These are phyloP conservation scores for Pythium utonaiense DNA, from an alignment of 352 stramenopile genomes.

Conservation along the genomic window DNA sequence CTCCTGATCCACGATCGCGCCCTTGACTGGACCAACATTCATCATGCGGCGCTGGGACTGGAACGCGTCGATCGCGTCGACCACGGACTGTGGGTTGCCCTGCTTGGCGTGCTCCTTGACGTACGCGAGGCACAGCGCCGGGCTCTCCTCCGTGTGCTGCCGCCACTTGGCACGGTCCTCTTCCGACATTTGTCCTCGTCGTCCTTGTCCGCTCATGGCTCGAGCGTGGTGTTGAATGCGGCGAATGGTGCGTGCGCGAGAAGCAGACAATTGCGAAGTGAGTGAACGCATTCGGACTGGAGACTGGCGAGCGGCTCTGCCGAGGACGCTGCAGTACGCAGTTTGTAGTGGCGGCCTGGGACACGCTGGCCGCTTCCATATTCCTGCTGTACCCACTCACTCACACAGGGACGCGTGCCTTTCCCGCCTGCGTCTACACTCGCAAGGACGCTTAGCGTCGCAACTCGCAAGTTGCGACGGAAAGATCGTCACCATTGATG, in stretches of 20 bases:
- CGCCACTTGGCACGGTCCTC: slow-evolving; percentile 11
- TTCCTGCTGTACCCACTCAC: no score
- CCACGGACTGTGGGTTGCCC: slow-evolving; percentile 32
- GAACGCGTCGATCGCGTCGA: slow-evolving; percentile 36
- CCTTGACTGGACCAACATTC: slow-evolving; percentile 32
- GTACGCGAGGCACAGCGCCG: slow-evolving; percentile 24
- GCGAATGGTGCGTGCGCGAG: neutral
- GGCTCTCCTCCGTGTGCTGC: slow-evolving; percentile 15
- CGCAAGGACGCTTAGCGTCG: no score
- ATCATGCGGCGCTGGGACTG: slow-evolving; percentile 30
- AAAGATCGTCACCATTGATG: no score
- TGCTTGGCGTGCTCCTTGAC: slow-evolving; percentile 29
- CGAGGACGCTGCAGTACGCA: no score
- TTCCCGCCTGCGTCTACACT: no score
- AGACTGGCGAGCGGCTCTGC: neutral
- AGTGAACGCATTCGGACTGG: no score
- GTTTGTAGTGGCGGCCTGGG: no score
- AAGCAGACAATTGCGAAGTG: neutral
- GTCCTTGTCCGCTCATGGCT: slow-evolving; percentile 8
- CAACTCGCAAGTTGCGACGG: no score
- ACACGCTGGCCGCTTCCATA: no score
- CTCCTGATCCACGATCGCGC: slow-evolving; percentile 31
- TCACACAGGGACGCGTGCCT: no score
- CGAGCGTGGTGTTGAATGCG: neutral
- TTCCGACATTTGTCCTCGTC: neutral